These are phyloP conservation scores for Elongisporangium anandrum DNA, from an alignment of 352 stramenopile genomes.

Conservation along the genomic window DNA sequence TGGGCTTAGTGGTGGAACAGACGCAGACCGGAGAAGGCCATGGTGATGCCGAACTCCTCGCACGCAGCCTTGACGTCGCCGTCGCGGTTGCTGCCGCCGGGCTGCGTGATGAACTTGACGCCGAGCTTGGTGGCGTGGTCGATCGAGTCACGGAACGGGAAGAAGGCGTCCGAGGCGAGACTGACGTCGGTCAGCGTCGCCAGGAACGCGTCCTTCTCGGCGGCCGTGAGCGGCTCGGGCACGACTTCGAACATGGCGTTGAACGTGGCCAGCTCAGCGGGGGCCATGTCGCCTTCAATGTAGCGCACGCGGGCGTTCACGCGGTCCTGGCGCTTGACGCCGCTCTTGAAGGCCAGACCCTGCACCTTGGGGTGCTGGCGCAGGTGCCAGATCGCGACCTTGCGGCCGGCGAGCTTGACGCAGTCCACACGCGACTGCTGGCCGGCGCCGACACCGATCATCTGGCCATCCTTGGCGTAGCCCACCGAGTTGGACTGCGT, in stretches of 20 bases:
- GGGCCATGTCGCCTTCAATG: constrained; percentile 99
- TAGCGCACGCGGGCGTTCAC: constrained; percentile 99
- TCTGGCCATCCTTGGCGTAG: constrained; percentile 99
- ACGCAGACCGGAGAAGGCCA: constrained; percentile 97
- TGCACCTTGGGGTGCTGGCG: constrained; percentile 97
- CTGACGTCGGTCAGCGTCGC: constrained; percentile 85
- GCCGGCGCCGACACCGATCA: constrained; percentile 99
- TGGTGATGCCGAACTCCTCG: constrained; percentile 98
- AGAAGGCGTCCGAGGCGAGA: constrained; percentile 99
- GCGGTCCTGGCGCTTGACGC: constrained; percentile 97
- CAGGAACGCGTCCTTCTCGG: constrained; percentile 96
- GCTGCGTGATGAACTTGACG: constrained; percentile 97
- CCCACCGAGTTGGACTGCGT: constrained; percentile 99
- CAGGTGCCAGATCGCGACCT: constrained; percentile 98
- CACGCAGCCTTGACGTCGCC: constrained; percentile 92
- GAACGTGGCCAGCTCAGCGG: constrained; percentile 94
- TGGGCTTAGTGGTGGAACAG: constrained; percentile 98
- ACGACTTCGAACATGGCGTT: constrained; percentile 93
- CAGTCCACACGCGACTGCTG: constrained; percentile 99
- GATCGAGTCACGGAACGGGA: constrained; percentile 99
- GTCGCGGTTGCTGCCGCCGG: constrained; percentile 83
- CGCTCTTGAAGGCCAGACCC: constrained; percentile 95
- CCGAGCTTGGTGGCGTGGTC: constrained; percentile 95
- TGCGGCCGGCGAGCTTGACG: constrained; percentile 98
- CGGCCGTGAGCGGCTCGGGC: constrained; percentile 91